A percentile compares a stretch with the other conserved stretches of the same genome.
These are phyloP conservation scores for Daldinia caldariorum DNA, from an alignment of 495 filamentous ascomycete species.

Conservation along the genomic window DNA sequence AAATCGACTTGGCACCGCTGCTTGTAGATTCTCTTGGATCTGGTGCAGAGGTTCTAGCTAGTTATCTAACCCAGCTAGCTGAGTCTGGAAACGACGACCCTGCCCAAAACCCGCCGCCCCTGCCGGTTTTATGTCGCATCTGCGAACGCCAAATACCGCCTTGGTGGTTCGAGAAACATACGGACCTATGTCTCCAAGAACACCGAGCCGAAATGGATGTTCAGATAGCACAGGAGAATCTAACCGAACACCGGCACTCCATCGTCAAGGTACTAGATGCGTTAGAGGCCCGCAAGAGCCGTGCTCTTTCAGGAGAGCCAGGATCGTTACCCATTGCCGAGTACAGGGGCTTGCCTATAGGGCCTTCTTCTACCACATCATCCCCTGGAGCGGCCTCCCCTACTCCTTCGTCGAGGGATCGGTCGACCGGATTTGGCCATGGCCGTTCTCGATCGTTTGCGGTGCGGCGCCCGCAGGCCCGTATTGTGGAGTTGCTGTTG, in stretches of 20 bases:
- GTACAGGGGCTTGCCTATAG: slow-evolving; percentile 91
- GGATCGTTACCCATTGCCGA: slow-evolving; percentile 70
- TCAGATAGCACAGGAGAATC: slow-evolving; percentile 89
- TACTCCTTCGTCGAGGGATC: slow-evolving; percentile 78
- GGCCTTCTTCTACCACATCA: slow-evolving; percentile 72
- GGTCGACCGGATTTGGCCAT: slow-evolving; percentile 78
- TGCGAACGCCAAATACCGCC: slow-evolving; percentile 98
- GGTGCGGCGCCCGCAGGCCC: slow-evolving; percentile 83
- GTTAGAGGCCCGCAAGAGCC: slow-evolving; percentile 81
- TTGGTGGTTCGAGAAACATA: slow-evolving; percentile 99
- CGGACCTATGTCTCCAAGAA: slow-evolving; percentile 93
- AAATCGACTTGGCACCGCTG: slow-evolving; percentile 90
- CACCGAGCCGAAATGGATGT: slow-evolving; percentile 98
- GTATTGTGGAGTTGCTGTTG: slow-evolving; percentile 92
- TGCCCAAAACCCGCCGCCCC: slow-evolving; percentile 82
- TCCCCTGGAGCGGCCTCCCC: slow-evolving; percentile 72
- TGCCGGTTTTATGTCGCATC: slow-evolving; percentile 92
- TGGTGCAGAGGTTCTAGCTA: slow-evolving; percentile 92
- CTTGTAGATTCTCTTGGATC: slow-evolving; percentile 94
- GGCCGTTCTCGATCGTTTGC: slow-evolving; percentile 81
- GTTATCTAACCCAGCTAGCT: slow-evolving; percentile 88
- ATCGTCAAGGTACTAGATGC: slow-evolving; percentile 96
- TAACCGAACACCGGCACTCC: slow-evolving; percentile 93
- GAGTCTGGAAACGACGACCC: slow-evolving; percentile 87
- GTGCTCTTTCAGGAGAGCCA: slow-evolving; percentile 69